Base-by-base conservation (phyloP, 2,329 filamentous ascomycete species). In the Colletotrichum acutatum region DNA sequence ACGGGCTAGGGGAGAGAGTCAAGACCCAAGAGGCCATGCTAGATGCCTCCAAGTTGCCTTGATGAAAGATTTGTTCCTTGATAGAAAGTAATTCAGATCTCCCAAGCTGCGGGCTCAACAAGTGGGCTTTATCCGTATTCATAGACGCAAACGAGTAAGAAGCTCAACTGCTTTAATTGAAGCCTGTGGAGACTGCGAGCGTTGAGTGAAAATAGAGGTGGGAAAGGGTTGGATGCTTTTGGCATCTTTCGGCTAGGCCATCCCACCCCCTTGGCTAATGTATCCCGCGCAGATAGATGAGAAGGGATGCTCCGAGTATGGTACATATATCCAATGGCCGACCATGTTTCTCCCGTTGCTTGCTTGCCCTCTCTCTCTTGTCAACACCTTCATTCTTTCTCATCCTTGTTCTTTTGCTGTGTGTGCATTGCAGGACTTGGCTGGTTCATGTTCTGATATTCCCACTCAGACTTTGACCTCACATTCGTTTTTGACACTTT, bases 391-490 rank as follows among this genome's bases (percentile, higher is more conserved):
- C 32, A 12, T 32, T 58, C 24, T 19, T 57, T 42, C 37, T 42
- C 37, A 42, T 6, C 37, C 37, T 42, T 3, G 14, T 57, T 28
- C 12, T 5, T 56, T 22, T 12, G 30, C 37, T 37, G 62, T 46
- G 24, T 9, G 37, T 42, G 42, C 1, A 6, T 24, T 12, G 16
- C 22, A 28, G 63, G 57, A 66, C 57, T 26, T 58, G 63, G 28
- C 63, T 49, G 63, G 63, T 58, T 66, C 63, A 66, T n/a, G 26
- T 66, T 58, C 63, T 42, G 22, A 37, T 14, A 49, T 28, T 53
- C 16, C n/a, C 42, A 24, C 28, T 54, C 49, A n/a, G 5, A 3
- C 37, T 26, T 22, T 24, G 1, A 58, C 63, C n/a, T 12, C 22
- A n/a, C 63, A 49, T 24, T 66, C 34, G 24, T 49, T 58, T 59